Evolutionary conservation across 306 rosid genomes (phyloP).

Genomic region (Abrus pulchellus): DNA sequence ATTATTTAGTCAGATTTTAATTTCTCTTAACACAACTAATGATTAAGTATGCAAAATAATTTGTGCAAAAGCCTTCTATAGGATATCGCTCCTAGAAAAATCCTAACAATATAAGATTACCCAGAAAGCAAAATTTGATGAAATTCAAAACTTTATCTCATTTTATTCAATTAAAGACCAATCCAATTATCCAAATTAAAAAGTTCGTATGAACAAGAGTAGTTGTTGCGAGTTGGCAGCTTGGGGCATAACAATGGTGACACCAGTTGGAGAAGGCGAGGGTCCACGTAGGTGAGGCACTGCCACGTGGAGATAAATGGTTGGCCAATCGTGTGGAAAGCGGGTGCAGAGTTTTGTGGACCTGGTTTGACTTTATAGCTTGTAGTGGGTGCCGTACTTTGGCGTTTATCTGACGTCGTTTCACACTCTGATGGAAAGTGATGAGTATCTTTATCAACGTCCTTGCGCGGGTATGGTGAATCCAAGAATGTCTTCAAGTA

Average conservation of each 20-base stretch:
- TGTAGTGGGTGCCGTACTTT: constrained; percentile 6
- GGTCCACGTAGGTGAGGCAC: constrained; percentile 41
- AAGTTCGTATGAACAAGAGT: not conserved
- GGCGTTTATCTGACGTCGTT: constrained; percentile 47
- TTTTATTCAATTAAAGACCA: not conserved
- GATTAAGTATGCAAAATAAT: not conserved
- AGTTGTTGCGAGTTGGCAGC: constrained; percentile 27
- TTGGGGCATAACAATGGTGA: constrained; percentile 33
- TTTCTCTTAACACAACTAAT: too few relatives aligned
- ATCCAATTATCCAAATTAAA: not conserved
- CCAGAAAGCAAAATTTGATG: too few relatives aligned
- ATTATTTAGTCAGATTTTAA: too few relatives aligned
- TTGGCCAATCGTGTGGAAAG: constrained; percentile 55
- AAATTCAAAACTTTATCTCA: not conserved
- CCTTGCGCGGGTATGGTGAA: not conserved
- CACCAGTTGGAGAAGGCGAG: constrained; percentile 8
- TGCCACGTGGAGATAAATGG: constrained; percentile 53
- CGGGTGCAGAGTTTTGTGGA: constrained; percentile 16
- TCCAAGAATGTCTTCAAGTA: constrained; percentile 13
- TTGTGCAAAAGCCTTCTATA: too few relatives aligned
- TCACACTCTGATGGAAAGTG: not conserved
- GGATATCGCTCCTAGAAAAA: too few relatives aligned
- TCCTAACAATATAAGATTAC: too few relatives aligned
- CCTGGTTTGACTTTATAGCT: not conserved
- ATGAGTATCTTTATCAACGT: not conserved